phyloP scores from a whole-genome alignment of 169 alveolate genomes.

The Plasmodium falciparum region DNA sequence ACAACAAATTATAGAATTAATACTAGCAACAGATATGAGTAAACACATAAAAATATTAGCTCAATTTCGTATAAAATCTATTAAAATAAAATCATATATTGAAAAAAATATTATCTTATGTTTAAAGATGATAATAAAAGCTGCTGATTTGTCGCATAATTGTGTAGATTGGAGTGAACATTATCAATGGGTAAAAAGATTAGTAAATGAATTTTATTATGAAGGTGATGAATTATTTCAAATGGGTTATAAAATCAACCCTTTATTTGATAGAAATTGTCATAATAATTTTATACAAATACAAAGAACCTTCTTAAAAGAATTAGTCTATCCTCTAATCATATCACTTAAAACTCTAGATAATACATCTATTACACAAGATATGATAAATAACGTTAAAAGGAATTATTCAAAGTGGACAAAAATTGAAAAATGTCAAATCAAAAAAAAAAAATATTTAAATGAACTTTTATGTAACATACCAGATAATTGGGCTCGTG shows the following conservation, averaged over 20 bases:
- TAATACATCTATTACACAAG: conserved; percentile 44
- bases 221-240: conserved; percentile 95
- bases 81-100: conserved; percentile 86
- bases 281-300: conserved; percentile 93
- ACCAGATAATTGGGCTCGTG: conserved; percentile 53
- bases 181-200: conserved; percentile 89
- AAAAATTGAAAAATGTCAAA: conserved; percentile 52
- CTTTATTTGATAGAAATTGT: conserved; percentile 95
- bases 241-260: conserved; percentile 92
- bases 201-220: conserved; percentile 90
- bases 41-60: conserved; percentile 93
- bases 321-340: conserved; percentile 56
- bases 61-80: conserved; percentile 85
- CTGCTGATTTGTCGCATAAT: conserved; percentile 94
- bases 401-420: conserved; percentile 72
- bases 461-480: conserved; percentile 39
- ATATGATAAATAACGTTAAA: conserved; percentile 55
- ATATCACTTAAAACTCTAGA: conserved; percentile 56
- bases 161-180: conserved; percentile 90
- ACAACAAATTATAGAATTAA: conserved; percentile 92
- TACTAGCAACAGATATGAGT: conserved; percentile 95
- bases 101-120: conserved; percentile 72
- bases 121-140: conserved; percentile 89
- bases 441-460: conserved; percentile 37
- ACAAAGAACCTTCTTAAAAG: conserved; percentile 93